Conservation (phyloP, 345 rosid species). For the Bruguiera gymnorhiza region DNA sequence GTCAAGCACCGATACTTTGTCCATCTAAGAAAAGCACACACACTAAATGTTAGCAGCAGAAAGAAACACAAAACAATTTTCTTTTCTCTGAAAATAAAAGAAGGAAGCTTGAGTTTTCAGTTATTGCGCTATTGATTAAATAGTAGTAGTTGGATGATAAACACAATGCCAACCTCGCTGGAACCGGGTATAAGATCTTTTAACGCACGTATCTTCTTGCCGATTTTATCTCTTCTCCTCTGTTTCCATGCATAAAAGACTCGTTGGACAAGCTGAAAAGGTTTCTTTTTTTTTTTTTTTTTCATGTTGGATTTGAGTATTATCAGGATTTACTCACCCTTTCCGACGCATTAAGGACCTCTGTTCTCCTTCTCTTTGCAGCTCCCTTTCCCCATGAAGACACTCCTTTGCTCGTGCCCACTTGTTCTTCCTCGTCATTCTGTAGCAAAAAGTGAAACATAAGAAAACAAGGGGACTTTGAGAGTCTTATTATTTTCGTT, state of each 20-base stretch:
- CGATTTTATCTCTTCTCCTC: slow-evolving; percentile 60
- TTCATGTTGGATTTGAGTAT: not conserved
- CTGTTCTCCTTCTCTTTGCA: slow-evolving; percentile 37
- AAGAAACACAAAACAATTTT: not conserved
- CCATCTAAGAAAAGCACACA: slow-evolving; percentile 34
- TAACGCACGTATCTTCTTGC: slow-evolving; percentile 60
- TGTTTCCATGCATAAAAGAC: slow-evolving; percentile 19
- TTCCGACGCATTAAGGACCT: slow-evolving; percentile 41
- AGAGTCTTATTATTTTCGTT: too few species aligned
- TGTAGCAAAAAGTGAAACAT: slow-evolving; percentile 18
- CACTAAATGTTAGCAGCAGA: slow-evolving; percentile 1
- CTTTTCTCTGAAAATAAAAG: not conserved
- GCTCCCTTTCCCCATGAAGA: slow-evolving; percentile 20
- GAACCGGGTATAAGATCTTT: slow-evolving; percentile 70
- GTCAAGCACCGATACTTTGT: slow-evolving; percentile 65
- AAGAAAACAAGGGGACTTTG: not conserved
- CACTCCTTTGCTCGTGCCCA: slow-evolving; percentile 24
- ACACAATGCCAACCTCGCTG: slow-evolving; percentile 41
- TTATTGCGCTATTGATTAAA: not conserved
- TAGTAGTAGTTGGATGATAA: not conserved
- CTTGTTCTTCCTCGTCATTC: slow-evolving; percentile 33
- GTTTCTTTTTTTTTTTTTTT: not conserved
- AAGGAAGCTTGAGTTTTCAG: not conserved
- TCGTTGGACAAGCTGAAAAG: not conserved
- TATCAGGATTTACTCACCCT: slow-evolving; percentile 32